Percentiles rank a stretch among this genome's conserved stretches.
Conservation (phyloP, 768 basidiomycete species). For the Auricularia cornea region DNA sequence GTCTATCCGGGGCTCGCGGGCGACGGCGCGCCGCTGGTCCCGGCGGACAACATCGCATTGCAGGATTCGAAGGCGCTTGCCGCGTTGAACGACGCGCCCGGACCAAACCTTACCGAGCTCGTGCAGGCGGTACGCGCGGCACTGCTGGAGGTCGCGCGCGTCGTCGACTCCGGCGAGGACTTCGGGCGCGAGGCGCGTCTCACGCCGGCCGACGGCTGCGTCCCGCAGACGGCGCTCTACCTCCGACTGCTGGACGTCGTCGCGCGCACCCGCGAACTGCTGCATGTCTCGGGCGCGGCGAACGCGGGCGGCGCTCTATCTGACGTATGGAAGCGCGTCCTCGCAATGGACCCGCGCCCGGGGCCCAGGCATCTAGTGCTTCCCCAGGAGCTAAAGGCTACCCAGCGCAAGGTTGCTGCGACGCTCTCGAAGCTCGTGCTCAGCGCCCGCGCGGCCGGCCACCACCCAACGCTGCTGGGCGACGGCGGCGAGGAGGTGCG, state of each 20-base stretch:
- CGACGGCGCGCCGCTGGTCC: not conserved
- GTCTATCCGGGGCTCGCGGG: constrained; percentile 35
- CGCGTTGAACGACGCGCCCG: not conserved
- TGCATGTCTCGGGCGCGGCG: constrained; percentile 19
- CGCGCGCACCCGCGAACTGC: constrained; percentile 5
- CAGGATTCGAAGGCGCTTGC: constrained; percentile 9
- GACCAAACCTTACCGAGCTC: not conserved
- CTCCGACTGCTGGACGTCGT: constrained; percentile 12
- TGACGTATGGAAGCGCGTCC: not conserved
- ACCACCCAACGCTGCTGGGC: constrained; percentile 11
- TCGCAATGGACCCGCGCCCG: not conserved
- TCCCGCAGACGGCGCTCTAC: constrained; percentile 6
- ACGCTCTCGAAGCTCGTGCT: constrained; percentile 85
- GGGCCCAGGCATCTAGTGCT: not conserved
- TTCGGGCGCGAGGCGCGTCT: not conserved
- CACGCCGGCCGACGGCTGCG: not conserved
- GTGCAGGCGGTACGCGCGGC: not conserved
- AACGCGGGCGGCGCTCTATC: constrained; percentile 6
- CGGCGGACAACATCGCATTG: not conserved
- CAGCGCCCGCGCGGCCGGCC: constrained; percentile 69
- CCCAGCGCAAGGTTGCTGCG: constrained; percentile 79
- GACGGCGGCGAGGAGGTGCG: constrained; percentile 12
- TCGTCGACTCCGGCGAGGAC: not conserved
- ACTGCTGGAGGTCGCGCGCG: not conserved
- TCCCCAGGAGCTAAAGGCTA: constrained; percentile 50